Percentiles rank a stretch among this genome's conserved stretches.
Evolutionary conservation across 495 filamentous ascomycete species (phyloP).

Genomic region (Penicillium cosmopolitanum): DNA sequence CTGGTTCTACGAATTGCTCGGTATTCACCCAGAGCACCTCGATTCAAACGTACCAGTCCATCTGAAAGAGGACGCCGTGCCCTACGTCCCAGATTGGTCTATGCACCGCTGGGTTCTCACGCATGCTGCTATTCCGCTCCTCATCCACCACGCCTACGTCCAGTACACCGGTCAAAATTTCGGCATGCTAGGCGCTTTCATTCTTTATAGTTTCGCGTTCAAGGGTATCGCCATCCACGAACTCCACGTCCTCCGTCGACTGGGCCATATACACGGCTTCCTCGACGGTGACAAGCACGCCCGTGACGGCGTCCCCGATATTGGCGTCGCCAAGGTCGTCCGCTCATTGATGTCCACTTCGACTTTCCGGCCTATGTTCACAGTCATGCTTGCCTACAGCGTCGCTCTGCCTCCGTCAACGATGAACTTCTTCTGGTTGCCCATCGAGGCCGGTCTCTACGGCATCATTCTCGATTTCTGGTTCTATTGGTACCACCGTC

Average conservation of each 20-base stretch:
- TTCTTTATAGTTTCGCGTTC: conserved; percentile 34
- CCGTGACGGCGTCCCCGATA: conserved; percentile 42
- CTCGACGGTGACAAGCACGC: conserved; percentile 43
- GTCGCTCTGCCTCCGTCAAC: conserved; percentile 18
- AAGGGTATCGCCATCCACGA: conserved; percentile 38
- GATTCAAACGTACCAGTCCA: conserved; percentile 31
- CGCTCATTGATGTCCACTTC: conserved; percentile 34
- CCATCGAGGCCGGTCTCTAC: conserved; percentile 37
- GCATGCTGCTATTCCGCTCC: conserved; percentile 29
- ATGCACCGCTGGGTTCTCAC: conserved; percentile 37
- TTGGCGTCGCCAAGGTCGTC: conserved; percentile 37
- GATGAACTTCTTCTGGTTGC: conserved; percentile 36
- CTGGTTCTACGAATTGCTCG: conserved; percentile 39
- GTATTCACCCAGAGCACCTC: conserved; percentile 33
- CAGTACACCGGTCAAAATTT: conserved; percentile 31
- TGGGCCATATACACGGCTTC: conserved; percentile 38
- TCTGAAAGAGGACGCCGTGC: conserved; percentile 31
- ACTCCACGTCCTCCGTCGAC: conserved; percentile 33
- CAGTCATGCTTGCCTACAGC: conserved; percentile 36
- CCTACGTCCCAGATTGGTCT: conserved; percentile 35
- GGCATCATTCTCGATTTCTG: conserved; percentile 46
- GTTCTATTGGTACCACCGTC: conserved; percentile 48
- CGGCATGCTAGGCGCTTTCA: conserved; percentile 27
- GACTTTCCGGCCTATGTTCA: conserved; percentile 39
- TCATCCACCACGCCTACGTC: conserved; percentile 36